Conservation (phyloP, 2,329 filamentous ascomycete genomes). For the Pseudogymnoascus sp. region DNA sequence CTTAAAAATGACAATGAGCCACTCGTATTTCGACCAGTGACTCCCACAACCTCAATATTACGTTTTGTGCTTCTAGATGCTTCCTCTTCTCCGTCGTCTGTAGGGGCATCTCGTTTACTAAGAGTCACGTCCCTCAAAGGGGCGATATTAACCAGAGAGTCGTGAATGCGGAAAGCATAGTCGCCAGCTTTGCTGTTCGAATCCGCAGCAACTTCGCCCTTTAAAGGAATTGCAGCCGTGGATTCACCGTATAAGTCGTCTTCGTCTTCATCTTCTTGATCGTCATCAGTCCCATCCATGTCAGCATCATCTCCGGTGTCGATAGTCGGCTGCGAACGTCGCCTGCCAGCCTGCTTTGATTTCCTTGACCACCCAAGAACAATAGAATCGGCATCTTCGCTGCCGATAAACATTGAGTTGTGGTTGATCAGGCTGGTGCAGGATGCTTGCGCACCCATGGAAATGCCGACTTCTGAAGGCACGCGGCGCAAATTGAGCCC, state of each 20-base stretch:
- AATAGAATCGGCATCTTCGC: constrained; percentile 72
- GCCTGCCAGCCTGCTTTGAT: constrained; percentile 51
- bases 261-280: constrained; percentile 45
- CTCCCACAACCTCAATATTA: constrained; percentile 51
- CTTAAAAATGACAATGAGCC: constrained; percentile 70
- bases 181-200: constrained; percentile 47
- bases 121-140: constrained; percentile 70
- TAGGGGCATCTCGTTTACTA: constrained; percentile 44
- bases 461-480: constrained; percentile 51
- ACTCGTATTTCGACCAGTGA: constrained; percentile 55
- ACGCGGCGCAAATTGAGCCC: constrained; percentile 68
- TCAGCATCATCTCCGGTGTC: constrained; percentile 50
- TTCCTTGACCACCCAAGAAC: constrained; percentile 73
- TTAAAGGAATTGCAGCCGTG: constrained; percentile 33
- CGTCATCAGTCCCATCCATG: constrained; percentile 38
- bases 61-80: constrained; percentile 41
- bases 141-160: constrained; percentile 67
- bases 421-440: constrained; percentile 62
- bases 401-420: constrained; percentile 73
- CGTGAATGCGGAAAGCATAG: constrained; percentile 67
- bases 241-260: constrained; percentile 55
- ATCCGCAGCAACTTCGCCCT: constrained; percentile 26
- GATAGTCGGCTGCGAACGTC: constrained; percentile 45
- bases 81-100: constrained; percentile 38
- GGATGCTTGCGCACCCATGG: constrained; percentile 56